These are phyloP conservation scores for Fibroporia radiculosa DNA, from an alignment of 768 basidiomycete genomes.

Conservation along the genomic window DNA sequence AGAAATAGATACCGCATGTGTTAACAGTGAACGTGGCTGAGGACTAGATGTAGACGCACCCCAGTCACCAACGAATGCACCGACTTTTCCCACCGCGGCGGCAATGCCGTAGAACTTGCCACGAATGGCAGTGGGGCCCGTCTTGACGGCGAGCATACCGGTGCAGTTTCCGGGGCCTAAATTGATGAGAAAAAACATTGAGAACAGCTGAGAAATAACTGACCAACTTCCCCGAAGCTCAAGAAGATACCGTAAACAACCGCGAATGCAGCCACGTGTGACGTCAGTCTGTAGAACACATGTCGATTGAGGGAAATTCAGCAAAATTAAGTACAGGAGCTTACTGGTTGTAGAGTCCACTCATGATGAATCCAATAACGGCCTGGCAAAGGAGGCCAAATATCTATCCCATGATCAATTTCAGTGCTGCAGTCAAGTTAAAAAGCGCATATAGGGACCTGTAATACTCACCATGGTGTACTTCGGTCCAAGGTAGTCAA, in stretches of 20 bases:
- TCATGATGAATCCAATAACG: constrained; percentile 83
- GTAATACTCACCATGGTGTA: constrained; percentile 50
- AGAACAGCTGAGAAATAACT: constrained; percentile 12
- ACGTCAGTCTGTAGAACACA: constrained; percentile 35
- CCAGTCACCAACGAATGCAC: constrained; percentile 81
- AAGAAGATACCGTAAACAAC: constrained; percentile 90
- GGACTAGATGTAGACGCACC: constrained; percentile 33
- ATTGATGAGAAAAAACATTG: too few relatives aligned
- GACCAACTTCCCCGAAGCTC: constrained; percentile 80
- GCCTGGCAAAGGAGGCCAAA: constrained; percentile 60
- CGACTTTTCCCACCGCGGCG: constrained; percentile 80
- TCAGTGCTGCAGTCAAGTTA: too few relatives aligned
- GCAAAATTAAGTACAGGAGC: constrained; percentile 9
- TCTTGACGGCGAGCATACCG: constrained; percentile 80
- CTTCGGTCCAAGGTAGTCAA: constrained; percentile 73
- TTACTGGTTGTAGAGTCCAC: constrained; percentile 60
- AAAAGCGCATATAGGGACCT: too few relatives aligned
- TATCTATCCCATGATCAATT: too few relatives aligned
- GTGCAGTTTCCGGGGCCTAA: constrained; percentile 78
- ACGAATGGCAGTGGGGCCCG: constrained; percentile 76
- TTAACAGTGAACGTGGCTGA: background rate
- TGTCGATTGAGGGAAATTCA: background rate
- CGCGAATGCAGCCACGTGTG: constrained; percentile 68
- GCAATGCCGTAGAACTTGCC: constrained; percentile 84
- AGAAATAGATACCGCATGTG: too few relatives aligned